phyloP scores from a whole-genome alignment of 106 monocot genomes.

The Xerophyta viscosa region DNA sequence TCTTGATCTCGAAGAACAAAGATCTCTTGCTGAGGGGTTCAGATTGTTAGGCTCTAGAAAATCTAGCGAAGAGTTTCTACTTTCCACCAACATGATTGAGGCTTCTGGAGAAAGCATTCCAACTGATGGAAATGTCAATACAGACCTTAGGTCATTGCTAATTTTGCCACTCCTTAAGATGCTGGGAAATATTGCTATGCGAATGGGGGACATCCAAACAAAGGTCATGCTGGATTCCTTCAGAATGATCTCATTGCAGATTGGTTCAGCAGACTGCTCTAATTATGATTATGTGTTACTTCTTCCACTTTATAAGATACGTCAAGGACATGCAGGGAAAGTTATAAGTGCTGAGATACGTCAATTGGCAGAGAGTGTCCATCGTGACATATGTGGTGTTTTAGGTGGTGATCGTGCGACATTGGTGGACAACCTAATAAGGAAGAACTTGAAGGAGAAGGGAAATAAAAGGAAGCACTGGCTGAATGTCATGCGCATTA shows the following conservation, averaged over 20 bases:
- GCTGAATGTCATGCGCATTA: conserved; percentile 51
- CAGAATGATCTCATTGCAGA: conserved; percentile 39
- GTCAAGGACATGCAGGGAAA: conserved; percentile 87
- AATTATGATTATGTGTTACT: conserved; percentile 50
- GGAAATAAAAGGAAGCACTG: conserved; percentile 56
- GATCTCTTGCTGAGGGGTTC: conserved; percentile 51
- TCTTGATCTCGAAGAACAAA: conserved; percentile 38
- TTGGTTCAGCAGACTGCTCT: conserved; percentile 45
- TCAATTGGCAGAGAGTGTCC: conserved; percentile 60
- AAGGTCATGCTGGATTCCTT: conserved; percentile 68
- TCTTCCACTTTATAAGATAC: conserved; percentile 73
- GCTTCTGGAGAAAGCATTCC: conserved; percentile 4
- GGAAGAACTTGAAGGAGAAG: conserved; percentile 64
- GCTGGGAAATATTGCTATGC: conserved; percentile 69
- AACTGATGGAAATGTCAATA: conserved; percentile 2
- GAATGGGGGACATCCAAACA: conserved; percentile 62
- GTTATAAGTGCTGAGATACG: conserved; percentile 59
- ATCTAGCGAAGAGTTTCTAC: conserved; percentile 45
- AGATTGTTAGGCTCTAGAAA: conserved; percentile 78
- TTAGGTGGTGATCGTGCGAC: conserved; percentile 59
- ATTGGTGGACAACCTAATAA: conserved; percentile 55
- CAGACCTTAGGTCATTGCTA: conserved; percentile 50
- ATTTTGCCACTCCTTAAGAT: conserved; percentile 61
- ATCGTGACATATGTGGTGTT: conserved; percentile 30
- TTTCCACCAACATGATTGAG: conserved; percentile 16